Base-by-base conservation (phyloP, 139 green algal genomes). In the Micromonas commoda region DNA sequence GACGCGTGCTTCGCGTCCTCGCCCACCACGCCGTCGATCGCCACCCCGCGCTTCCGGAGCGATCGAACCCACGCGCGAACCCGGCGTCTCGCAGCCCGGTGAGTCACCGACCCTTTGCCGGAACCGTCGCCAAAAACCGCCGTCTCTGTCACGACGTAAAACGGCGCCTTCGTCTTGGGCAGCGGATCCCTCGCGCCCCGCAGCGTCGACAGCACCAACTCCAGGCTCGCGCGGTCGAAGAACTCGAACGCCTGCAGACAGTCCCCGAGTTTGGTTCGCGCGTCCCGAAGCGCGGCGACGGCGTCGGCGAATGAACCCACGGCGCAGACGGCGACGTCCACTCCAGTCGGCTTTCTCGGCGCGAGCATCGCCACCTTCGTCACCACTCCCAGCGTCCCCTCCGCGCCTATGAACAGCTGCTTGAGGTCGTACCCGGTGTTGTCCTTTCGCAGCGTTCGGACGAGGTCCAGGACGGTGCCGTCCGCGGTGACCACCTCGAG, bases 371-470 rank as follows among this genome's bases (percentile, higher is more conserved):
- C 84, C 29, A 85, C 82, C 32, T 79, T 77, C 16, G 85, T 89
- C 6, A 90, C 65, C 52, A 90, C 54, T 19, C 91, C 95, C 60
- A 99, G 85, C 13, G 89, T 97, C 53, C 96, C 96, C 82, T 99
- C 96, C 1, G 85, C 88, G 1, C 95, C 96, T 19, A 99, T 96
- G 85, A 99, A 97, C 26, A 99, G 87, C 82, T 99, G 92, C 88
- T 98, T 97, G 35, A 99, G 83, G 85, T 98, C 92, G 70, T 96
- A 97, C 39, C 95, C 95, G 0, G 95, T 98, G 89, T 97, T 98
- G 90, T 99, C 94, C 80, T 99, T 98, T 19, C 91, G 84, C 63
- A 97, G 80, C 6, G 82, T 85, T 13, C 74, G 78, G 57, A 97
- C 60, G 71, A 95, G 77, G 85, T 98, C 91, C 78, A 98, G 72